Evolutionary conservation across 306 rosid species (phyloP).

Genomic region (Casuarina equisetifolia): DNA sequence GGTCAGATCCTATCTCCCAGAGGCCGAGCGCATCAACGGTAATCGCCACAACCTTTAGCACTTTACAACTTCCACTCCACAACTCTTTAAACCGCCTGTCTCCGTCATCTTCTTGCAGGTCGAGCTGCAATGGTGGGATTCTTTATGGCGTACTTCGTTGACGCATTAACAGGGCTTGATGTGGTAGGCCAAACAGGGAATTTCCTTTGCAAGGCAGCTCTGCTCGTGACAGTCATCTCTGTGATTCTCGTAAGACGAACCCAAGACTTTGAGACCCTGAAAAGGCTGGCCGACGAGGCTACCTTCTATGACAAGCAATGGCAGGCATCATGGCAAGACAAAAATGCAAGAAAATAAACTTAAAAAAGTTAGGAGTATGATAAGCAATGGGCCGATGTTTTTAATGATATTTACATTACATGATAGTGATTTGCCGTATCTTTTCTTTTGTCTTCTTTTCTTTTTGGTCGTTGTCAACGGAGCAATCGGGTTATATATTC

Average conservation of each 20-base stretch:
- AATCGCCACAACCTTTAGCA: neutral
- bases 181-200: constrained; percentile 45
- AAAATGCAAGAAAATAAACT: neutral
- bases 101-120: constrained; percentile 15
- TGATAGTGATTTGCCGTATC: no score
- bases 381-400: no score
- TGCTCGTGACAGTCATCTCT: constrained; percentile 33
- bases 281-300: constrained; percentile 40
- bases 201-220: constrained; percentile 41
- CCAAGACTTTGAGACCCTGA: constrained; percentile 30
- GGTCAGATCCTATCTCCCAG: constrained; percentile 29
- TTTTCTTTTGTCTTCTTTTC: no score
- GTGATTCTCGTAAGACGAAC: constrained; percentile 30
- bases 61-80: neutral
- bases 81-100: neutral
- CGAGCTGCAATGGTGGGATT: constrained; percentile 54
- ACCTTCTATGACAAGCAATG: constrained; percentile 47
- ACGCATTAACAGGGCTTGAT: constrained; percentile 39
- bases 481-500: no score
- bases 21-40: constrained; percentile 47
- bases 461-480: no score
- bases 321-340: constrained; percentile 47
- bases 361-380: neutral
- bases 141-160: constrained; percentile 40
- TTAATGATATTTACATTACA: no score